Evolutionary conservation across 2,329 filamentous ascomycete species (phyloP).

Genomic region (Ophiostoma sp.): DNA sequence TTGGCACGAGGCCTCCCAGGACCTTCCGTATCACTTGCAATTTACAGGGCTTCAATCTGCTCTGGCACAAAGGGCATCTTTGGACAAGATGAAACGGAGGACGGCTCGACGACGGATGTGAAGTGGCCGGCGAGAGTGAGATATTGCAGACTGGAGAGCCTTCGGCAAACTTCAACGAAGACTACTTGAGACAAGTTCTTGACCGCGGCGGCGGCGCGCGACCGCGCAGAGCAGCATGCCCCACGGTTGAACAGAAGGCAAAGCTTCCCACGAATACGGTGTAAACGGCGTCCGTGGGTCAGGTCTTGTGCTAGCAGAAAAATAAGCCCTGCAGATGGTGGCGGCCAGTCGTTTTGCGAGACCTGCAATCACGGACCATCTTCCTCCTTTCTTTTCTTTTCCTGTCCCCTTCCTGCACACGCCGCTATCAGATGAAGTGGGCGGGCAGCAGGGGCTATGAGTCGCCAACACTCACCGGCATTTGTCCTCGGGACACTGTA

Average conservation of each 20-base stretch:
- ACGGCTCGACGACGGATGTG: not conserved
- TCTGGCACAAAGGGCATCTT: not conserved
- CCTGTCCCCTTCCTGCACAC: not conserved
- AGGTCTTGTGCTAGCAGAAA: not conserved
- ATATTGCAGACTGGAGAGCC: not conserved
- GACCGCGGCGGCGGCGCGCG: not conserved
- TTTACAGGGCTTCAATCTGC: conserved; percentile 4
- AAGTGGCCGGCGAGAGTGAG: not conserved
- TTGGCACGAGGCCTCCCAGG: conserved; percentile 28
- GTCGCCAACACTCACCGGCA: conserved; percentile 11
- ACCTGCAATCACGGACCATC: not conserved
- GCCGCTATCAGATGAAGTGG: not conserved
- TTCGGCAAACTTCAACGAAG: not conserved
- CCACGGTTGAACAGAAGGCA: not conserved
- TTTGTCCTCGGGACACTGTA: not conserved
- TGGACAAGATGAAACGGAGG: not conserved
- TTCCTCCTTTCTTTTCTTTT: not conserved
- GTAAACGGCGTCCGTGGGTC: not conserved
- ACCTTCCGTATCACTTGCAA: not conserved
- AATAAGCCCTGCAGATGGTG: conserved; percentile 6
- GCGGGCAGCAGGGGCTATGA: not conserved
- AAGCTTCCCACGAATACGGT: not conserved
- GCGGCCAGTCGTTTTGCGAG: not conserved
- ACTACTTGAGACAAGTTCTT: not conserved
- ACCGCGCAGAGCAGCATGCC: not conserved